Evolutionary conservation across 2,329 filamentous ascomycete genomes (phyloP).

Genomic region (Diaporthe sp.): DNA sequence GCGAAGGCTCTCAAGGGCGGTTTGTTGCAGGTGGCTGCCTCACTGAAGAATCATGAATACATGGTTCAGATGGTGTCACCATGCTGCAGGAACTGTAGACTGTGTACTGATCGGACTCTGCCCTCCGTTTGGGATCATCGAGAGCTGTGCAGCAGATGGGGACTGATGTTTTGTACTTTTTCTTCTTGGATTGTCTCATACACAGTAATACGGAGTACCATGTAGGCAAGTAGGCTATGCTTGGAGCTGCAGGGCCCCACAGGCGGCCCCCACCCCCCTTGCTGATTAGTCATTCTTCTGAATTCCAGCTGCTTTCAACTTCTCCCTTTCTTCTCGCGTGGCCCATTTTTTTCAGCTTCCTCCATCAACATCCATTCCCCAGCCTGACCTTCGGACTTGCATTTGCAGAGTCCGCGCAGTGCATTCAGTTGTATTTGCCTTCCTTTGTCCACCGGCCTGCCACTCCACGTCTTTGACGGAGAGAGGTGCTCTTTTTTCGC

Average conservation of each 20-base stretch:
- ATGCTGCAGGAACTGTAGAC: too few relatives aligned
- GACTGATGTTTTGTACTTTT: background rate
- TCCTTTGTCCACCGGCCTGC: slow-evolving; percentile 7
- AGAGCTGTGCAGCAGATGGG: background rate
- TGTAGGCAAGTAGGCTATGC: background rate
- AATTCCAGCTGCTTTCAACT: slow-evolving; percentile 24
- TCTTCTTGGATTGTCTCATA: background rate
- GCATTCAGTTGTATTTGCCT: slow-evolving; percentile 16
- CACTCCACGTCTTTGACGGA: background rate
- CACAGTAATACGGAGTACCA: background rate
- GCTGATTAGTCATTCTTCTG: slow-evolving; percentile 4
- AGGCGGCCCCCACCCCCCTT: background rate
- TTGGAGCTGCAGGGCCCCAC: background rate
- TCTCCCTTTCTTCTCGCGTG: slow-evolving; percentile 32
- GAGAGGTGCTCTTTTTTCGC: background rate
- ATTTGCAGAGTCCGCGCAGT: slow-evolving; percentile 8
- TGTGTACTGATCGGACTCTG: background rate
- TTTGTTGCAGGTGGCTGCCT: background rate
- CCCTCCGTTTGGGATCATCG: background rate
- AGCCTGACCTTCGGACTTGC: slow-evolving; percentile 18
- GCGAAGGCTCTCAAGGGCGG: background rate
- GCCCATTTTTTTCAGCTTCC: slow-evolving; percentile 34
- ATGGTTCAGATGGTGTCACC: too few relatives aligned
- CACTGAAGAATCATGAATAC: too few relatives aligned
- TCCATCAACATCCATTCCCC: slow-evolving; percentile 29